Evolutionary conservation across 1,284 basidiomycete genomes (phyloP).

Genomic region (Porogramme epimiltina): DNA sequence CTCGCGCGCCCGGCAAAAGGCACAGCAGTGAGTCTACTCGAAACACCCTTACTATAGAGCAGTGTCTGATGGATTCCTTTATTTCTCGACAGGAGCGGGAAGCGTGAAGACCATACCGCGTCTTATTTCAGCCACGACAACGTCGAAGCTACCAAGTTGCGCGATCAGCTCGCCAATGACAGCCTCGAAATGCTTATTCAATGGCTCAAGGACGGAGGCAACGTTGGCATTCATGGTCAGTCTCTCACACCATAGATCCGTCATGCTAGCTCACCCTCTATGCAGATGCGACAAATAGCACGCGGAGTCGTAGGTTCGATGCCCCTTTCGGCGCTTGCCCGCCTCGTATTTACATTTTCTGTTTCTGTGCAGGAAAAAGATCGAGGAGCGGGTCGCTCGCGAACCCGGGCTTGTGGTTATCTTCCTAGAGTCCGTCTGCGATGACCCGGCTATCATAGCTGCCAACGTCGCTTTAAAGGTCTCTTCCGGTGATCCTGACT

Average conservation of each 20-base stretch:
- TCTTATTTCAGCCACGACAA: constrained; percentile 93
- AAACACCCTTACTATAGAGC: background rate
- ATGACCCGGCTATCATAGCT: constrained; percentile 92
- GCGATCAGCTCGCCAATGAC: constrained; percentile 89
- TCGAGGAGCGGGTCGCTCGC: constrained; percentile 79
- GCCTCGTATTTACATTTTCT: background rate
- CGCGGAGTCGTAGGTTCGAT: constrained; percentile 71
- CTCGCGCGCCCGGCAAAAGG: constrained; percentile 80
- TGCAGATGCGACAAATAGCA: constrained; percentile 93
- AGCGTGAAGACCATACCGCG: constrained; percentile 89
- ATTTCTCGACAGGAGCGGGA: constrained; percentile 63
- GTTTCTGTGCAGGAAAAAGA: constrained; percentile 61
- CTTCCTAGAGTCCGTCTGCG: constrained; percentile 94
- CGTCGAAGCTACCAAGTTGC: constrained; percentile 71
- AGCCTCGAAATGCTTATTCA: constrained; percentile 93
- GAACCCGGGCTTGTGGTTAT: constrained; percentile 92
- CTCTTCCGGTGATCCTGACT: constrained; percentile 95
- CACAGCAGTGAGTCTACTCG: constrained; percentile 61
- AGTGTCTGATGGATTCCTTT: background rate
- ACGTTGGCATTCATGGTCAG: constrained; percentile 96
- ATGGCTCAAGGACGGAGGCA: constrained; percentile 95
- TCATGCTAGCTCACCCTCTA: background rate
- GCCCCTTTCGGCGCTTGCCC: background rate
- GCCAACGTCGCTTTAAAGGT: constrained; percentile 97
- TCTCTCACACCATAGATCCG: constrained; percentile 2